These are phyloP conservation scores for Ampelomyces quisqualis DNA, from an alignment of 2,329 filamentous ascomycete species.

Conservation along the genomic window DNA sequence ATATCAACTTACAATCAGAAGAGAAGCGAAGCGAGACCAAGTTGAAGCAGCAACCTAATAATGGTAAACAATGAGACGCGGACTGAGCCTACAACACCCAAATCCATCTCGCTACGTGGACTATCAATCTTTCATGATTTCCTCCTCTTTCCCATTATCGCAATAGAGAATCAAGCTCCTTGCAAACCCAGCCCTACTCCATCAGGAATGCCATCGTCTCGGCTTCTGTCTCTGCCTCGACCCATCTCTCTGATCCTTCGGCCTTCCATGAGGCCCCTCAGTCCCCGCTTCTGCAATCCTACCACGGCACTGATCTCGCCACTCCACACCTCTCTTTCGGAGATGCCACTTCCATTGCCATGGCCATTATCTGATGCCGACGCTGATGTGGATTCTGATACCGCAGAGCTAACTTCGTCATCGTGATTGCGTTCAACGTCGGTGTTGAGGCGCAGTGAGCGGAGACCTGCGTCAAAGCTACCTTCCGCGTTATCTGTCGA, in stretches of 20 bases:
- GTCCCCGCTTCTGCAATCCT: constrained; percentile 87
- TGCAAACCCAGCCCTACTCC: constrained; percentile 34
- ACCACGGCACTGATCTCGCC: constrained; percentile 86
- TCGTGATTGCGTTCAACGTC: constrained; percentile 43
- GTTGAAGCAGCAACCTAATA: too few species aligned
- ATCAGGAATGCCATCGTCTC: constrained; percentile 33
- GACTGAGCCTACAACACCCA: constrained; percentile 3
- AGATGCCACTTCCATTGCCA: constrained; percentile 39
- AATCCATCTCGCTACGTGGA: constrained; percentile 14
- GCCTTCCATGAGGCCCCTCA: constrained; percentile 93
- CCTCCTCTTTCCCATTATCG: background rate
- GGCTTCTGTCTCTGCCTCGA: constrained; percentile 34
- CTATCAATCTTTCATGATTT: constrained; percentile 3
- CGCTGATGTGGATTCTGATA: constrained; percentile 31
- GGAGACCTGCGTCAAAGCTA: constrained; percentile 38
- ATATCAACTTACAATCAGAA: background rate
- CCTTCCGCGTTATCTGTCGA: constrained; percentile 19
- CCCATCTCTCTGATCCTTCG: constrained; percentile 76
- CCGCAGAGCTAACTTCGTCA: constrained; percentile 41
- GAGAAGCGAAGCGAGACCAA: too few species aligned
- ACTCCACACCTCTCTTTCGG: constrained; percentile 70
- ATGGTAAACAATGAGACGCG: background rate
- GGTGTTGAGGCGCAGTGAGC: constrained; percentile 54
- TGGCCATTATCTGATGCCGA: constrained; percentile 37
- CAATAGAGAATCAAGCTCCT: constrained; percentile 14